phyloP scores from a whole-genome alignment of 352 stramenopile species.

The Globisporangium carolinianum region DNA sequence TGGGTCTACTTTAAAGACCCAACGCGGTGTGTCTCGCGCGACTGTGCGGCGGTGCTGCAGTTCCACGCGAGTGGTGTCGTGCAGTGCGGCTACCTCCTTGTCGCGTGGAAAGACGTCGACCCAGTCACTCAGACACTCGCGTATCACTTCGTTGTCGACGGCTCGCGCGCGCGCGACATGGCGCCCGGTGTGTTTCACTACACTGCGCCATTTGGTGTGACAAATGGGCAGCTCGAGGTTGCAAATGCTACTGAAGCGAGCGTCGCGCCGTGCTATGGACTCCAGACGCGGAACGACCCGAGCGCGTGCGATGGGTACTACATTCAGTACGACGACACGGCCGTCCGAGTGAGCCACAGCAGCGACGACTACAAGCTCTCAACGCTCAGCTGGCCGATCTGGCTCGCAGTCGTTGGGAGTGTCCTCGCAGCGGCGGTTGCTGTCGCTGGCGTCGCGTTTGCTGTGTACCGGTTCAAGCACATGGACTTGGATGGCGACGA shows the following conservation, averaged over 20 bases:
- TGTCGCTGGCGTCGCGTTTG: slow-evolving; percentile 36
- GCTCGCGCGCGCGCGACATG: slow-evolving; percentile 54
- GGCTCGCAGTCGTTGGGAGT: slow-evolving; percentile 47
- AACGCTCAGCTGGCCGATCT: slow-evolving; percentile 41
- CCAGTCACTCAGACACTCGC: background rate
- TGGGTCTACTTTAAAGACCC: slow-evolving; percentile 71
- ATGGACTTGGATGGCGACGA: slow-evolving; percentile 6
- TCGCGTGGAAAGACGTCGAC: slow-evolving; percentile 52
- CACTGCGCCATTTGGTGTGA: slow-evolving; percentile 21
- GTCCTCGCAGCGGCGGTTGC: slow-evolving; percentile 41
- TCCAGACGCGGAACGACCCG: slow-evolving; percentile 69
- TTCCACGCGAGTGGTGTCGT: slow-evolving; percentile 62
- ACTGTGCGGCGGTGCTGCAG: slow-evolving; percentile 49
- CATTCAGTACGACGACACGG: slow-evolving; percentile 53
- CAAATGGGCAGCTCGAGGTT: slow-evolving; percentile 14
- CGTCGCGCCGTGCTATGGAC: slow-evolving; percentile 50
- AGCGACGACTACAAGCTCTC: slow-evolving; percentile 57
- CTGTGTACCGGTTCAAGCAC: slow-evolving; percentile 40
- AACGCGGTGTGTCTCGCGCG: slow-evolving; percentile 37
- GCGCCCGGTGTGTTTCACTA: slow-evolving; percentile 63
- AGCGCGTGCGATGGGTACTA: slow-evolving; percentile 60
- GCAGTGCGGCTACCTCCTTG: slow-evolving; percentile 57
- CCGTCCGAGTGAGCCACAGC: slow-evolving; percentile 36
- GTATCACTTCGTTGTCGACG: slow-evolving; percentile 75
- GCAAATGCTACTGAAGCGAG: slow-evolving; percentile 24